phyloP scores from a whole-genome alignment of 805 yeast genomes.

The Debaryomyces castellii region DNA sequence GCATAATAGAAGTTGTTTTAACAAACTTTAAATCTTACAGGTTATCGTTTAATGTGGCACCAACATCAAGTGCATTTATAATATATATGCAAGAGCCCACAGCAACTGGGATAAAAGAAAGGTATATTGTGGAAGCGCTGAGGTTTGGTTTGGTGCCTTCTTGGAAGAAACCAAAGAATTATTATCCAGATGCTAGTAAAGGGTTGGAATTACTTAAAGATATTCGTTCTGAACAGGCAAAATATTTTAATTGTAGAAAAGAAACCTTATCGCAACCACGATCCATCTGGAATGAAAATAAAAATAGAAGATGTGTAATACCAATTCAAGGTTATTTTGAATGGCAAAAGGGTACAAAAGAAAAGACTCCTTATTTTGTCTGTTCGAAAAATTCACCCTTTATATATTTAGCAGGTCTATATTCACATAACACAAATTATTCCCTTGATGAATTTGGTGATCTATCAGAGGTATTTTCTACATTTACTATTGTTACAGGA shows the following conservation, averaged over 20 bases:
- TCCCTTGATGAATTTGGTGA: conserved; percentile 14
- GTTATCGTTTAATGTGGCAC: conserved; percentile 60
- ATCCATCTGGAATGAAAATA: conserved; percentile 54
- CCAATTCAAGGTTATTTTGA: conserved; percentile 87
- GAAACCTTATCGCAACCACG: conserved; percentile 55
- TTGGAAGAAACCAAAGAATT: conserved; percentile 56
- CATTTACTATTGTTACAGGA: conserved; percentile 72
- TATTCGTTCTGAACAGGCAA: conserved; percentile 35
- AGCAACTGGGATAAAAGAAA: conserved; percentile 5
- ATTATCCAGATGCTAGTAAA: conserved; percentile 8
- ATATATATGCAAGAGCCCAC: conserved; percentile 15
- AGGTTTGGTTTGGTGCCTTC: conserved; percentile 78
- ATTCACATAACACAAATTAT: conserved; percentile 35
- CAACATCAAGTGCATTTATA: conserved; percentile 53
- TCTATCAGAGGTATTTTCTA: conserved; percentile 31
- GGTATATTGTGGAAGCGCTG: conserved; percentile 51
- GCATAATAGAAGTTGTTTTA: background rate
- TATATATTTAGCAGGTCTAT: conserved; percentile 60
- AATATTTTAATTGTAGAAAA: conserved; percentile 71
- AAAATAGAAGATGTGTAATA: conserved; percentile 63
- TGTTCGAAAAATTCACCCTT: conserved; percentile 51
- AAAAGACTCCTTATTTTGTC: conserved; percentile 66
- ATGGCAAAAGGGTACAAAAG: conserved; percentile 52
- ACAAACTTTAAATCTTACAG: conserved; percentile 10
- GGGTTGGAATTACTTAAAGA: conserved; percentile 29